Evolutionary conservation across 108 stramenopile genomes (phyloP).

Genomic region (Nitzschia palea): DNA sequence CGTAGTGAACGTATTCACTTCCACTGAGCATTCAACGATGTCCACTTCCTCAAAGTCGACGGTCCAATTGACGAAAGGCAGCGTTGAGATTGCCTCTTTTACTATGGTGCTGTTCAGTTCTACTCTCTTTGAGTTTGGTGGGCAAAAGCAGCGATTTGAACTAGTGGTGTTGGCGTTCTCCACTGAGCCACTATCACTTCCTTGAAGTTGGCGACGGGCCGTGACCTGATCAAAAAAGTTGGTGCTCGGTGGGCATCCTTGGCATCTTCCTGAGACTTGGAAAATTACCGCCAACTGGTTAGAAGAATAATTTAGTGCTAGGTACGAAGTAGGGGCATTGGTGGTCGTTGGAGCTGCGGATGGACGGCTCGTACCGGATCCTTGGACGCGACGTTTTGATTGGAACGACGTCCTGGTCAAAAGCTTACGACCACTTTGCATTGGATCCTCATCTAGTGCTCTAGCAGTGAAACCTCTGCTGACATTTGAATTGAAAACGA

Average conservation of each 20-base stretch:
- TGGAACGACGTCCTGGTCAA: too few species aligned
- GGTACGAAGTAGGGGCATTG: too few species aligned
- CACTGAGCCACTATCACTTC: too few species aligned
- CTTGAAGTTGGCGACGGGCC: not conserved
- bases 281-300: not conserved
- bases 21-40: not conserved
- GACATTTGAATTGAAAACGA: not conserved
- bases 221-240: not conserved
- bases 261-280: not conserved
- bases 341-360: too few species aligned
- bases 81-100: not conserved
- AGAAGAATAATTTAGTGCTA: too few species aligned
- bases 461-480: not conserved
- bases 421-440: too few species aligned
- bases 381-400: too few species aligned
- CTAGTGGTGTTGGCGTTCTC: too few species aligned
- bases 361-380: too few species aligned
- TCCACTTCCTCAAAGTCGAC: not conserved
- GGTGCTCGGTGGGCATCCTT: not conserved
- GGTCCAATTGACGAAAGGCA: not conserved
- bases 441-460: too few species aligned
- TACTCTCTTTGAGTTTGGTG: not conserved
- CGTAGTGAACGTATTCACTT: not conserved
- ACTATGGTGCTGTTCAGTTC: not conserved
- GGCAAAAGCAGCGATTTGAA: conserved; percentile 3